A percentile compares a stretch with the other conserved stretches of the same genome.
Conservation (phyloP, 2,329 filamentous ascomycete species). For the Cordyceps cicadae region DNA sequence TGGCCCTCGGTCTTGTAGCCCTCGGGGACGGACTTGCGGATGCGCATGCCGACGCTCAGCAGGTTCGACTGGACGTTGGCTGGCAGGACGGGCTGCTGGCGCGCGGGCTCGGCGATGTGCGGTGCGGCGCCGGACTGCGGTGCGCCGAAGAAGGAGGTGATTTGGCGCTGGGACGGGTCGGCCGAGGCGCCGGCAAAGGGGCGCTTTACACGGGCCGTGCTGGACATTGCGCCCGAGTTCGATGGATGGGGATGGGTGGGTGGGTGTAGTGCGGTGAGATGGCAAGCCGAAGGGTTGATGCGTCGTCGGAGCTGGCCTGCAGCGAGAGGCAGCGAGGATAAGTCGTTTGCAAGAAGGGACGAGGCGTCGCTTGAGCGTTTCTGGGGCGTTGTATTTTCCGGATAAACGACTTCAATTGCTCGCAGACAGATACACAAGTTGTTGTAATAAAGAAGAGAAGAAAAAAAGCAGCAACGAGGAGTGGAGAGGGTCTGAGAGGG, state of each 20-base stretch:
- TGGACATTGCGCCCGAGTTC: slow-evolving; percentile 36
- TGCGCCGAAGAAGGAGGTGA: slow-evolving; percentile 53
- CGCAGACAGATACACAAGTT: background rate
- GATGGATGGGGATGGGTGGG: slow-evolving; percentile 8
- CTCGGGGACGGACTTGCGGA: slow-evolving; percentile 87
- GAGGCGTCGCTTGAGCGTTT: background rate
- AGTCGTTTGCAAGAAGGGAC: background rate
- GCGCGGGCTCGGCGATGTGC: slow-evolving; percentile 19
- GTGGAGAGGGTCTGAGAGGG: slow-evolving; percentile 7
- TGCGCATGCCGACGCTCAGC: slow-evolving; percentile 87
- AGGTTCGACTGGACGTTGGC: slow-evolving; percentile 67
- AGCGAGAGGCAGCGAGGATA: background rate
- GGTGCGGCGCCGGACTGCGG: slow-evolving; percentile 21
- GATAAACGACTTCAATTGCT: background rate
- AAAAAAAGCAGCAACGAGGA: background rate
- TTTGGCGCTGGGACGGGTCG: slow-evolving; percentile 52
- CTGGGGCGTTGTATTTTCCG: background rate
- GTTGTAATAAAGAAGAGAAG: background rate
- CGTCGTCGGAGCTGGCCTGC: slow-evolving; percentile 5
- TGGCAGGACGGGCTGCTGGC: slow-evolving; percentile 45
- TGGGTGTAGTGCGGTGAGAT: background rate
- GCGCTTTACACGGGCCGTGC: slow-evolving; percentile 46
- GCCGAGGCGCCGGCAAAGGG: slow-evolving; percentile 52
- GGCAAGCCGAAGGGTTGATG: background rate
- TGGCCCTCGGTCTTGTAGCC: slow-evolving; percentile 71